Evolutionary conservation across 2,329 filamentous ascomycete genomes (phyloP), one percentile per base, ranked within the genome.

Genomic region (Fusarium tanahbumbuense): DNA sequence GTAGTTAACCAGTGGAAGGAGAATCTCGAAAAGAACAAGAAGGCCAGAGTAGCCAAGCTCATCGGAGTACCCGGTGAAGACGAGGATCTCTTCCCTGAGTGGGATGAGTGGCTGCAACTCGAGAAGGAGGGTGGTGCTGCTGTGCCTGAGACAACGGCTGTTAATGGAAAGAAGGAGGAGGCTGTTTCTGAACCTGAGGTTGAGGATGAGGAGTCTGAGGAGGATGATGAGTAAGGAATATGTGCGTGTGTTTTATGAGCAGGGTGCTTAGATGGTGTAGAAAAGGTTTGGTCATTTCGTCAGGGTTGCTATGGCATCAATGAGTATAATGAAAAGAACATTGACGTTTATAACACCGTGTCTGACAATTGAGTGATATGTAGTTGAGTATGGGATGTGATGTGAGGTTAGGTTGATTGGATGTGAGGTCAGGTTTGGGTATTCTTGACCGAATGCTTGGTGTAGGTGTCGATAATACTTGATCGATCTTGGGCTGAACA

Each of bases 1-100:
- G 85, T 94, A 1, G 93, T 93, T 8, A 85, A 85, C 64, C 82
- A 88, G 67, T 99, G 95, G 96, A 98, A 97, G 82, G 87, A 90
- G 65, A 88, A 84, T 32, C 81, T 99, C 50, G 94, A 98, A 79
- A 93, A 93, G 82, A 87, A 86, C 56, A 95, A 95, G 79, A 97
- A 97, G 85, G 88, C 86, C 13, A 93, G 96, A 72, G 92, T 98
- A 6, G 89, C 92, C 13, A 92, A 95, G 82, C 85, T 94, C 53
- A 87, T 99, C 56, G 95, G 92, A 65, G 87, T 93, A 0, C 96
- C 96, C 0, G 92, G 89, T 0, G 91, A 92, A 73, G 93, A 94
- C 64, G 92, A 92, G 42, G 94, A 97, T 5, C 86, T 99, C 73
- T 99, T 99, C 83, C 95, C 95, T 0, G 93, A 98, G 76, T 99